Conservation (phyloP, 2,329 filamentous ascomycete genomes). For the Microdochium bolleyi region DNA sequence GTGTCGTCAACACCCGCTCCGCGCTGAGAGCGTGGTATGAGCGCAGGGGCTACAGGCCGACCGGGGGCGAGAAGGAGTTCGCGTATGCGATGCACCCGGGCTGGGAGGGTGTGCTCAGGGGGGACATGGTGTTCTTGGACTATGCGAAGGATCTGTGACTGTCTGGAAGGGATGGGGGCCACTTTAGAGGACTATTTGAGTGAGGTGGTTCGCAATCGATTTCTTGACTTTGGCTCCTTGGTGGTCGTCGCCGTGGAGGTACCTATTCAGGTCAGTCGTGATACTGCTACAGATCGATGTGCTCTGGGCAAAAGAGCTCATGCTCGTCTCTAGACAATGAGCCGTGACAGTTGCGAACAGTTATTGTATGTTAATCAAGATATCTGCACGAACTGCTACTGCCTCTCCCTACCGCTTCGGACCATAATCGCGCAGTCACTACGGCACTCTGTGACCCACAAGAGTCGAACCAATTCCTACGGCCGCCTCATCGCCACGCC, state of each 20-base stretch:
- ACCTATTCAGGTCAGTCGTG: too few relatives aligned
- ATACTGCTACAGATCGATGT: too few relatives aligned
- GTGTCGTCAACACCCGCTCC: not conserved
- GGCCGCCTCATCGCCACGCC: slow-evolving; percentile 16
- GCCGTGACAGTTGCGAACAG: too few relatives aligned
- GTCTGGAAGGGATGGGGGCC: not conserved
- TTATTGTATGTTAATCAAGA: too few relatives aligned
- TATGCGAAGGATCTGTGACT: not conserved
- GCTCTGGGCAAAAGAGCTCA: too few relatives aligned
- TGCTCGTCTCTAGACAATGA: too few relatives aligned
- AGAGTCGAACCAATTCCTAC: too few relatives aligned
- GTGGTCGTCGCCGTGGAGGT: not conserved
- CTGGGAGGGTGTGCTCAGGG: not conserved
- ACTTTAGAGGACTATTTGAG: too few relatives aligned
- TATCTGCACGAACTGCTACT: too few relatives aligned
- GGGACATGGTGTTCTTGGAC: not conserved
- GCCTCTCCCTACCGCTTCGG: too few relatives aligned
- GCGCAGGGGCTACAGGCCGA: not conserved
- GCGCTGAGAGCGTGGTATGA: not conserved
- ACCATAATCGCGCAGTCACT: too few relatives aligned
- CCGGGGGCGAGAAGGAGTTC: not conserved
- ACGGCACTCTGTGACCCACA: too few relatives aligned
- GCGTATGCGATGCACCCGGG: not conserved
- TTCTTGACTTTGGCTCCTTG: not conserved
- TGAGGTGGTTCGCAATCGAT: not conserved